These are phyloP conservation scores for Solanum corneliomulleri DNA, from an alignment of 257 asterid species.

Conservation along the genomic window DNA sequence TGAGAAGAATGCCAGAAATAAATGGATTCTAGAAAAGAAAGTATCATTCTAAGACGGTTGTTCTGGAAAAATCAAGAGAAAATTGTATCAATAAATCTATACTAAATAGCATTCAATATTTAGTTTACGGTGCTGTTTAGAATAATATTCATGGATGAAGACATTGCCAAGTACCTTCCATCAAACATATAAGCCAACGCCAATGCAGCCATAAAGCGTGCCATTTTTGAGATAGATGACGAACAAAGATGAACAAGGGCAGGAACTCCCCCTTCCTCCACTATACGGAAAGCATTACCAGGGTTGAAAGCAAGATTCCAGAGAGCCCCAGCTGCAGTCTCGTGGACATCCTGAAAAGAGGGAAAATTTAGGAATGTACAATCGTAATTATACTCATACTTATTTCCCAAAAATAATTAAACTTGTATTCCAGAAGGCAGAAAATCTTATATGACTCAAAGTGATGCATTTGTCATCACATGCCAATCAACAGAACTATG, in stretches of 20 bases:
- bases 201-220: conserved; percentile 91
- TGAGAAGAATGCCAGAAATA: background rate
- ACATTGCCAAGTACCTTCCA: conserved; percentile 47
- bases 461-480: background rate
- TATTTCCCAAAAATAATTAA: background rate
- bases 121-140: background rate
- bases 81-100: background rate
- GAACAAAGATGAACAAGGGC: conserved; percentile 69
- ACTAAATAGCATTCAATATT: background rate
- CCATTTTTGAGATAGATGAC: conserved; percentile 76
- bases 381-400: background rate
- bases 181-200: conserved; percentile 88
- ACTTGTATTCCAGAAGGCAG: background rate
- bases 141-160: background rate
- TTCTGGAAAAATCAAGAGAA: background rate
- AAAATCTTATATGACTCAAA: background rate
- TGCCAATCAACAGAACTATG: background rate
- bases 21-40: background rate
- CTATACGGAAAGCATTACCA: conserved; percentile 80
- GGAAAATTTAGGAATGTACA: conserved; percentile 1
- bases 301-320: conserved; percentile 96
- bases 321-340: conserved; percentile 97
- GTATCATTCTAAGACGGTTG: background rate
- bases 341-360: conserved; percentile 82
- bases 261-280: conserved; percentile 88